Evolutionary conservation across 2,329 filamentous ascomycete species (phyloP), one percentile per base, ranked within the genome.

Genomic region (Alternaria tenuissima): DNA sequence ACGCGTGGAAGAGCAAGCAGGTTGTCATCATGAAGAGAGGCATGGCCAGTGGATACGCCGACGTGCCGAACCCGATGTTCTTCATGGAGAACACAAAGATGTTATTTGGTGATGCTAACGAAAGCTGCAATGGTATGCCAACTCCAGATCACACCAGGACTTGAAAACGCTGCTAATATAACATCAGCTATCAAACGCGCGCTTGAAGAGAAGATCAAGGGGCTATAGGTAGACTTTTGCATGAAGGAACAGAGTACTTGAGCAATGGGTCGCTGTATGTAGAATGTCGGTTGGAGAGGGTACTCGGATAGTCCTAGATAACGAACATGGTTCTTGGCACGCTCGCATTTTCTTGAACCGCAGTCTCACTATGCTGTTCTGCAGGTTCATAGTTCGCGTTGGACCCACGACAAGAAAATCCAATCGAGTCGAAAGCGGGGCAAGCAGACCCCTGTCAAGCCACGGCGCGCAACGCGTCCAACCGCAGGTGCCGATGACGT

Each of bases 1-100:
- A 96, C 65, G 93, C 91, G 6, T 96, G 93, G 91, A 96, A 96
- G 88, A 93, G 91, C 73, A 96, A 96, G 83, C 89, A 94, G 74
- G 92, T 95, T 1, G 87, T 97, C 54, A 91, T 97, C 11, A 96
- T 97, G 93, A 97, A 97, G 86, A 84, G 93, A 60, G 90, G 93
- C 52, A 89, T 96, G 90, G 90, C 91, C 5, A 94, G 91, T 75
- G 93, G 93, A 63, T 96, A 96, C 78, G 92, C 93, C 20, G 93
- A 97, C 79, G 92, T 97, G 9, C 91, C 91, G 11, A 97, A 97
- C 75, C 93, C 93, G 1, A 94, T 97, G 92, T 95, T 96, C 79
- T 95, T 89, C 79, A 94, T 94, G 91, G 90, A 91, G 4, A 90
- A 90, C 52, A 93, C 93, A 2, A 91, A 90, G 81, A 97, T 96